Conservation (phyloP, 495 filamentous ascomycete species). For the Lepidopterella palustris region DNA sequence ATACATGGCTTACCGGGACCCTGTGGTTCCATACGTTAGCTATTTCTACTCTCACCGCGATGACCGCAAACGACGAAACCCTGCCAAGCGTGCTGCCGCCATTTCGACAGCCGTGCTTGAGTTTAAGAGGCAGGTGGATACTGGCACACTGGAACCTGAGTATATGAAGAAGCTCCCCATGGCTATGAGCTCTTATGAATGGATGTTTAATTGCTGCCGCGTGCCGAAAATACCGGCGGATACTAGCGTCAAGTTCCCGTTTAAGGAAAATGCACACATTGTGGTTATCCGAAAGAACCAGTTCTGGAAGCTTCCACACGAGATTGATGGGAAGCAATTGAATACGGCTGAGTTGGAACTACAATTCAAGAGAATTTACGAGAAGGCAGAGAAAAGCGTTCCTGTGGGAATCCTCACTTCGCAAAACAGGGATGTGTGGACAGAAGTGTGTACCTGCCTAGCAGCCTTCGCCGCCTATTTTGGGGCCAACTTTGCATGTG, state of each 20-base stretch:
- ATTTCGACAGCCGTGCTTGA: constrained; percentile 77
- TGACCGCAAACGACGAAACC: constrained; percentile 79
- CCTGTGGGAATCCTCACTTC: constrained; percentile 81
- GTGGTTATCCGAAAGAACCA: constrained; percentile 89
- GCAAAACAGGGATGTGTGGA: constrained; percentile 91
- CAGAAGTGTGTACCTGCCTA: constrained; percentile 46
- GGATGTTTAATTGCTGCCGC: constrained; percentile 96
- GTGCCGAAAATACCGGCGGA: constrained; percentile 79
- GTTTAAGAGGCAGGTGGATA: constrained; percentile 90
- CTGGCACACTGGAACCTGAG: constrained; percentile 81
- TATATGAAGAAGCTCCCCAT: constrained; percentile 95
- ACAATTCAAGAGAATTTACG: constrained; percentile 80
- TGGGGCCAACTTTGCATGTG: background rate
- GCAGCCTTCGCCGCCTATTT: background rate
- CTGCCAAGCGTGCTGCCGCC: constrained; percentile 86
- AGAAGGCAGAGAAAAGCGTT: constrained; percentile 61
- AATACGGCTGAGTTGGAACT: constrained; percentile 81
- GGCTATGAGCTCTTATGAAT: constrained; percentile 95
- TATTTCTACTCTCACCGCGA: constrained; percentile 99
- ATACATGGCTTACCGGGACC: constrained; percentile 89
- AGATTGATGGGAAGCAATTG: constrained; percentile 72
- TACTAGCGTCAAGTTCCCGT: constrained; percentile 73
- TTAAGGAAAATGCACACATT: constrained; percentile 72
- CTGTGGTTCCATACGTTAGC: constrained; percentile 95
- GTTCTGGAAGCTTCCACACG: constrained; percentile 80